Base-by-base conservation (phyloP, 345 rosid genomes). In the Acer saccharum region DNA sequence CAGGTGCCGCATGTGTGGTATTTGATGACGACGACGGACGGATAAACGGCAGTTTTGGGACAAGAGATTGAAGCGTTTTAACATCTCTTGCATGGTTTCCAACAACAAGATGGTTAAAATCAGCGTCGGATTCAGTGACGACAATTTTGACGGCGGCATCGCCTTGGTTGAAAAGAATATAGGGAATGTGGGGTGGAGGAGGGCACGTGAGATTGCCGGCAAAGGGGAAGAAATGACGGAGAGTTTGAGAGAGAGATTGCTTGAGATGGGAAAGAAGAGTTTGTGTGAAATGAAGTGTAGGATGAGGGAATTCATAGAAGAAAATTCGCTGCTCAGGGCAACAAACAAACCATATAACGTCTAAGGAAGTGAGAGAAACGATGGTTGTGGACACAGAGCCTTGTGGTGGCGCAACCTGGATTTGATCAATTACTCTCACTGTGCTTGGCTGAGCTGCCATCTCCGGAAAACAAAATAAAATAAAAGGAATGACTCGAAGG, bases 321-420 rank as follows among this genome's bases (percentile, higher is more conserved):
- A 78, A 72, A 46, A 84, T 75, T 14, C 80, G 80, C 64, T 81
- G 82, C 72, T 62, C 39, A 13, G 86, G 81, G 23, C 41, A 80
- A 78, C 83, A 50, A 3, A 17, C 1, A 27, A 52, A 80, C 71
- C 43, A 84, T 0, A 75, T 67, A 2, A 76, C 12, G 75, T 87
- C 90, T 0, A 84, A 81, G 82, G 73, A 81, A 8, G 86, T 76
- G 44, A 90, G 86, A 57, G 92, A 86, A 27, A 85, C 32, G 35
- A 78, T 23, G 54, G 82, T 71, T 0, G 83, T 39, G 4, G 90
- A 79, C 35, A 84, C 83, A 0, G 82, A 74, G 44, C 65, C 68
- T 5, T 72, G 29, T 0, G 87, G 84, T 2, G 85, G 85, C 13
- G 83, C 84, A 66, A 87, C 77, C 20, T 43, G 80, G 78, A 16